Percentiles rank a stretch among this genome's conserved stretches.
phyloP scores from a whole-genome alignment of 176 grass and related monocot species.

The Oryza australiensis region DNA sequence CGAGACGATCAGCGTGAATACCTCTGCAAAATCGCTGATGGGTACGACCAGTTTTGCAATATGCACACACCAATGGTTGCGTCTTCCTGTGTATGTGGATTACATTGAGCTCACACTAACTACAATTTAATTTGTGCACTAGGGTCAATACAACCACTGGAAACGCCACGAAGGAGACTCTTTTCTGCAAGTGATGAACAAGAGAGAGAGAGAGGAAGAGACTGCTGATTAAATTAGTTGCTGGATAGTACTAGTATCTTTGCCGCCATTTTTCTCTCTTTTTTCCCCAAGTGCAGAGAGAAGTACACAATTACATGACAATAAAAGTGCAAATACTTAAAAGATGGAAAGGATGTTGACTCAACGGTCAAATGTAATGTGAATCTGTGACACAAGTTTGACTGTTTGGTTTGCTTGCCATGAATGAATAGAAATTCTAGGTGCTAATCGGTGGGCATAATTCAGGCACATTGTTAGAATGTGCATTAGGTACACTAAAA shows the following conservation, averaged over 20 bases:
- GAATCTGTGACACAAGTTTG: not conserved
- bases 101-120: not conserved
- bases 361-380: not conserved
- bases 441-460: not conserved
- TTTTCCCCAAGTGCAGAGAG: not conserved
- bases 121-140: not conserved
- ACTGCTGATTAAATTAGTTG: not conserved
- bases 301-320: not conserved
- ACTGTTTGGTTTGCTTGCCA: not conserved
- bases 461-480: too few species aligned
- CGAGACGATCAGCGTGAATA: slow-evolving; percentile 80
- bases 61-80: not conserved
- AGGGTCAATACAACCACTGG: slow-evolving; percentile 83
- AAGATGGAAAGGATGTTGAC: not conserved
- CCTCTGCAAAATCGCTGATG: slow-evolving; percentile 80
- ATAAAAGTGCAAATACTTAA: not conserved
- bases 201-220: not conserved
- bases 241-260: not conserved
- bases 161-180: slow-evolving; percentile 77
- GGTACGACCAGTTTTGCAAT: not conserved
- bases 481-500: not conserved
- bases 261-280: not conserved
- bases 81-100: not conserved
- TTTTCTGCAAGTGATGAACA: slow-evolving; percentile 61
- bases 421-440: not conserved